phyloP scores from a whole-genome alignment of 805 yeast species.

The Saccharomycopsis fodiens region DNA sequence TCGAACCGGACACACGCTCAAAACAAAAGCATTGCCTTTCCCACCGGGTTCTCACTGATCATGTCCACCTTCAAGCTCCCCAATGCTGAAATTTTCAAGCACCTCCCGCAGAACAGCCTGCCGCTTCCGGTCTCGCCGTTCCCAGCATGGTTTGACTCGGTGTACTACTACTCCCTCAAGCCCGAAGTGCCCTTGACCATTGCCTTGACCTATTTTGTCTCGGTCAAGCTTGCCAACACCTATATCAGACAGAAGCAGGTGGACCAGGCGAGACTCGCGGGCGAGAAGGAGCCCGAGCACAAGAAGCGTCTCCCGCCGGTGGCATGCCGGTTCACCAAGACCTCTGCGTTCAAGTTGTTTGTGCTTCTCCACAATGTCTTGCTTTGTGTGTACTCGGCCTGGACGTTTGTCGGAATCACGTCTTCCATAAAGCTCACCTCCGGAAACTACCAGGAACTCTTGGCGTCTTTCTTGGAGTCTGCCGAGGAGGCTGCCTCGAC shows the following conservation, averaged over 20 bases:
- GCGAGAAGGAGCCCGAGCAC: slow-evolving; percentile 24
- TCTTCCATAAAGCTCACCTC: slow-evolving; percentile 38
- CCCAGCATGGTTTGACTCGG: background rate
- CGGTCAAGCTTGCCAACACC: slow-evolving; percentile 49
- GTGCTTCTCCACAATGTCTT: slow-evolving; percentile 55
- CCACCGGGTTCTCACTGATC: too few relatives aligned
- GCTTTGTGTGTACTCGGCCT: slow-evolving; percentile 57
- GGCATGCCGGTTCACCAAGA: slow-evolving; percentile 42
- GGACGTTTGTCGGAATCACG: slow-evolving; percentile 67
- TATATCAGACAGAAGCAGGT: slow-evolving; percentile 39
- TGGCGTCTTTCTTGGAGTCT: slow-evolving; percentile 18
- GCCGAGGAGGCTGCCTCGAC: slow-evolving; percentile 24
- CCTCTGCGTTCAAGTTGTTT: slow-evolving; percentile 40
- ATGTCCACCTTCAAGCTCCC: slow-evolving; percentile 12
- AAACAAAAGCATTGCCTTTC: too few relatives aligned
- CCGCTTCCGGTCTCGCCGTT: slow-evolving; percentile 17
- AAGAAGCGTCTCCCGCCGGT: slow-evolving; percentile 40
- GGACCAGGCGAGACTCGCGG: slow-evolving; percentile 17
- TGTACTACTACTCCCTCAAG: slow-evolving; percentile 13
- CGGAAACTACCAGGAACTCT: slow-evolving; percentile 26
- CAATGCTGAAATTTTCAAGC: slow-evolving; percentile 6
- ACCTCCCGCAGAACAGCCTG: slow-evolving; percentile 3
- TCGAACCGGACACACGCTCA: too few relatives aligned
- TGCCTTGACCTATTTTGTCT: slow-evolving; percentile 49
- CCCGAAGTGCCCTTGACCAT: slow-evolving; percentile 43